Percentiles rank a stretch among this genome's conserved stretches.
Conservation (phyloP, 2,329 filamentous ascomycete species). For the Pseudovirgaria hyperparasitica region DNA sequence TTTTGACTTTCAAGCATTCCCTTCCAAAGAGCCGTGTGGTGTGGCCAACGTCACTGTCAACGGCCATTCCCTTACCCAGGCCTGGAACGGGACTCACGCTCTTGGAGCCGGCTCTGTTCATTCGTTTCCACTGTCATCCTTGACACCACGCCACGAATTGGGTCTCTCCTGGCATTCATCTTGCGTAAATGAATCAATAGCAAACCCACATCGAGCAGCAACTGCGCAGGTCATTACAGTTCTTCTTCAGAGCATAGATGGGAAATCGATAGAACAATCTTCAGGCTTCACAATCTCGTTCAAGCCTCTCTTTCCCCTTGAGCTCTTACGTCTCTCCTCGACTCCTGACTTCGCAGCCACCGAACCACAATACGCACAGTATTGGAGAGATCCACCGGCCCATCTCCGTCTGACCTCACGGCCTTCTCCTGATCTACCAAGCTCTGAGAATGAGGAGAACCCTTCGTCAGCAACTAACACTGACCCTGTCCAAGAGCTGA, state of each 20-base stretch:
- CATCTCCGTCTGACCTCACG: slow-evolving; percentile 17
- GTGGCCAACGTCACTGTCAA: slow-evolving; percentile 30
- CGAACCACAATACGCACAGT: slow-evolving; percentile 15
- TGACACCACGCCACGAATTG: slow-evolving; percentile 20
- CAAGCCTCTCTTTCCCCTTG: slow-evolving; percentile 23
- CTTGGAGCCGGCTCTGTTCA: slow-evolving; percentile 20
- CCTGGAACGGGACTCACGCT: slow-evolving; percentile 25
- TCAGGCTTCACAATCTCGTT: slow-evolving; percentile 28
- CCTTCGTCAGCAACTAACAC: slow-evolving; percentile 14
- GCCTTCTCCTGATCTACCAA: slow-evolving; percentile 5
- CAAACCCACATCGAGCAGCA: slow-evolving; percentile 9
- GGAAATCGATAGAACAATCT: slow-evolving; percentile 14
- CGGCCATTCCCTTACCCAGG: slow-evolving; percentile 22
- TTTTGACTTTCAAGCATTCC: slow-evolving; percentile 27
- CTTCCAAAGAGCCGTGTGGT: slow-evolving; percentile 23
- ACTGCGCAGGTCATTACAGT: slow-evolving; percentile 25
- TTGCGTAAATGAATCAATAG: slow-evolving; percentile 19
- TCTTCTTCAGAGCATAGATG: slow-evolving; percentile 26
- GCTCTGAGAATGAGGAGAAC: slow-evolving; percentile 8
- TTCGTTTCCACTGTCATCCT: slow-evolving; percentile 15
- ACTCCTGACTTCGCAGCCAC: slow-evolving; percentile 18
- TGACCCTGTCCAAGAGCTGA: slow-evolving; percentile 28
- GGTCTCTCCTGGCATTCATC: slow-evolving; percentile 25
- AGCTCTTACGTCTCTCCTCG: slow-evolving; percentile 22
- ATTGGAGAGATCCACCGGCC: slow-evolving; percentile 24